Base-by-base conservation (phyloP, 1,139 yeast species). In the Taphrina confusa region DNA sequence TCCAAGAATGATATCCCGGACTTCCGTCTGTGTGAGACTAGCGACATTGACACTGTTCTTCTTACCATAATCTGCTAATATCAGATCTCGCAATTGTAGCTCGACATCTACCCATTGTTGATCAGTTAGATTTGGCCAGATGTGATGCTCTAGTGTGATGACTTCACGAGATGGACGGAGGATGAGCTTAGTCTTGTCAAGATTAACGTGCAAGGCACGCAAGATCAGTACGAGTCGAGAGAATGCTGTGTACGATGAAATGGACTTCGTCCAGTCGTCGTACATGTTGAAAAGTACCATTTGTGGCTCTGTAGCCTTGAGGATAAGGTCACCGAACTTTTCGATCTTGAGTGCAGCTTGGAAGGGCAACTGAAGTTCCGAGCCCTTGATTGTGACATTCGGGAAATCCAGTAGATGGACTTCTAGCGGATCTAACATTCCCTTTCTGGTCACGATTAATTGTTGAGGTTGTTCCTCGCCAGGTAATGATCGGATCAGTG, bases 331-430 rank as follows among this genome's bases (percentile, higher is more conserved):
- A 0, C 87, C 82, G 57, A 92, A 74, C 69, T 88, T 89, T 62
- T 87, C 95, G 63, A 91, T 81, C 70, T 86, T 83, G 78, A 92
- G 75, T 0, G 95, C 90, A 2, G 95, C 84, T 23, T 86, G 86
- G 76, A 94, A 92, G 14, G 99, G 98, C 63, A 94, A 75, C 66
- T 85, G 86, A 63, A 94, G 77, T 71, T 92, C 97, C 0, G 96
- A 86, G 1, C 95, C 90, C 61, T 97, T 80, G 40, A 92, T 86
- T 0, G 95, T 81, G 59, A 91, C 85, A 71, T 90, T 90, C 20
- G 97, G 97, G 77, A 91, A 92, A 72, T 94, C 98, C 63, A 92
- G 80, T 95, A 92, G 87, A 68, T 92, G 98, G 39, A 90, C 97
- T 68, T 91, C 97, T 60, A 94, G 75, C 1, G 99, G 98, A 75